Evolutionary conservation across 257 asterid genomes (phyloP), one percentile per base, ranked within the genome.

Genomic region (Gentiana dahurica): DNA sequence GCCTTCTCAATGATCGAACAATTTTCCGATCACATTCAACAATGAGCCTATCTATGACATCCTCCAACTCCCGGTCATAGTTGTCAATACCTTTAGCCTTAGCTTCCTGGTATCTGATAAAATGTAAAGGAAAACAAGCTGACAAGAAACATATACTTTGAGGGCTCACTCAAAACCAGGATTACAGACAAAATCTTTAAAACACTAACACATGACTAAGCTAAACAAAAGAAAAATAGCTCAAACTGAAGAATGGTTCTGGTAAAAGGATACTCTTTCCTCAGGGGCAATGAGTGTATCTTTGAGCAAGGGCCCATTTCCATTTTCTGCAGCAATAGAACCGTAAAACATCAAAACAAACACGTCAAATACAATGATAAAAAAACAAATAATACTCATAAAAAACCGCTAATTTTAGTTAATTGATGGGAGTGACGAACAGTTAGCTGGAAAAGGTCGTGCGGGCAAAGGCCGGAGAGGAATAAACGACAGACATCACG

Each of bases 11-110:
- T 65, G 98, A 96, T 73, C 98, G 79, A 49, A 75, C 68, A 65
- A 92, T 92, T 75, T 92, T 92, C 49, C 95, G 74, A 71, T 85
- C 94, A 58, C 98, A 92, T 83, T 92, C 98, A 64, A 88, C 81
- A 71, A 92, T 88, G 61, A 87, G 95, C 69, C 95, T 83, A 63
- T 91, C 98, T 51, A 91, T 91, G 61, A 71, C 79, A 80, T 91
- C 98, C 83, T 91, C 98, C 61, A 92, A 77, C 73, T 92, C 97
- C 67, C 88, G 76, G 63, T 91, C 97, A 58, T 85, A 91, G 75
- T 85, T 83, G 75, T 91, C 97, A 65, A 71, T 57, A 48, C 93
- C 95, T 74, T 91, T 88, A 54, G 72, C 78, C 65, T 87, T 91
- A 5, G 83, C 75, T 70, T 87, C 98, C 70, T 81, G 83, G 58